phyloP scores from a whole-genome alignment of 345 rosid species.

The Lepidium africanum region DNA sequence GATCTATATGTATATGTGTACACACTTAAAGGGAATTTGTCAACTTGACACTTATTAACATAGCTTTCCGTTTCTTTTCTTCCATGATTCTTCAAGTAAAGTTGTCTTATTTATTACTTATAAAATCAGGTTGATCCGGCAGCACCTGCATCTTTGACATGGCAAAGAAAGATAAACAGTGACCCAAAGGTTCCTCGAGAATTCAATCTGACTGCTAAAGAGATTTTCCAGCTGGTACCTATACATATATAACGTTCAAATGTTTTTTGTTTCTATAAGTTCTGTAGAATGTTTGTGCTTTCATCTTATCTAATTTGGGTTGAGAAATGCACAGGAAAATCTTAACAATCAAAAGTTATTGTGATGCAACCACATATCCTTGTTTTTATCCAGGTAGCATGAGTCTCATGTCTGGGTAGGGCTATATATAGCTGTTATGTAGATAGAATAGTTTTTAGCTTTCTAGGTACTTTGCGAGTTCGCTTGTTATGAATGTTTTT shows the following conservation, averaged over 20 bases:
- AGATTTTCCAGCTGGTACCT: conserved; percentile 55
- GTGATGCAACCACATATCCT: too few relatives aligned
- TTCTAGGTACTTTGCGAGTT: too few relatives aligned
- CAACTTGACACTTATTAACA: background rate
- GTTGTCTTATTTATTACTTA: background rate
- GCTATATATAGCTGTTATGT: too few relatives aligned
- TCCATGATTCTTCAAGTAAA: background rate
- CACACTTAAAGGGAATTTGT: background rate
- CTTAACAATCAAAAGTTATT: too few relatives aligned
- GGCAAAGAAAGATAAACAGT: conserved; percentile 50
- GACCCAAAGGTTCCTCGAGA: conserved; percentile 26
- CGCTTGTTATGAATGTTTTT: background rate
- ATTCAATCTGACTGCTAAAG: conserved; percentile 45
- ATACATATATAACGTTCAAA: background rate
- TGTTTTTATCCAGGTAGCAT: too few relatives aligned
- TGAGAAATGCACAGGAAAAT: too few relatives aligned
- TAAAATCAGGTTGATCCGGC: conserved; percentile 45
- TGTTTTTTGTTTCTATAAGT: background rate
- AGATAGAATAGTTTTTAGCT: too few relatives aligned
- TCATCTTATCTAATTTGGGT: too few relatives aligned
- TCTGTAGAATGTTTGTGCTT: background rate
- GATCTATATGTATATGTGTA: background rate
- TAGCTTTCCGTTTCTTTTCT: background rate
- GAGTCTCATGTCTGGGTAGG: too few relatives aligned
- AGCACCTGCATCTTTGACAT: conserved; percentile 51